phyloP scores from a whole-genome alignment of 805 yeast species.

The Starmerella davenportii region DNA sequence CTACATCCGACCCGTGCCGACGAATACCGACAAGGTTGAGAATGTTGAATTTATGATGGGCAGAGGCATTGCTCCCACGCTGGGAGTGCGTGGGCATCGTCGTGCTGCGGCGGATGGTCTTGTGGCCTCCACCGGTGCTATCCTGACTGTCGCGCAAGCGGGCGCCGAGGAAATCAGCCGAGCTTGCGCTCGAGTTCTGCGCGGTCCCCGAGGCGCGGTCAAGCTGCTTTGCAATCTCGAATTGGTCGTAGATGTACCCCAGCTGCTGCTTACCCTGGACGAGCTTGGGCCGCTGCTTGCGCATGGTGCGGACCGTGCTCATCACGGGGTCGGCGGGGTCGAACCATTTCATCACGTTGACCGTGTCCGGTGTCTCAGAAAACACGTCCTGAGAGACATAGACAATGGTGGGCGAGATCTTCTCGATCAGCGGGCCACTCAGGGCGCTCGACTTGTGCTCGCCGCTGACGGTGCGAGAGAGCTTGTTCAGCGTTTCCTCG shows the following conservation, averaged over 20 bases:
- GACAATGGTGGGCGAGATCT: constrained; percentile 17
- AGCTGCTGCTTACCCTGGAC: constrained; percentile 27
- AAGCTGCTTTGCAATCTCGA: constrained; percentile 19
- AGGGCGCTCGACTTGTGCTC: constrained; percentile 3
- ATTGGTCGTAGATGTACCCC: constrained; percentile 24
- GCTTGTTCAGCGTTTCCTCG: not conserved
- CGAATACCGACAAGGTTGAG: not conserved
- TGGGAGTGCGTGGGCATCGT: constrained; percentile 1
- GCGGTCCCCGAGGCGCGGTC: constrained; percentile 10
- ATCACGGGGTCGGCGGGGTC: constrained; percentile 15
- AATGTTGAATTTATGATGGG: not conserved
- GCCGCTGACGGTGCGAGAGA: not conserved
- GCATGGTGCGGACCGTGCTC: constrained; percentile 21
- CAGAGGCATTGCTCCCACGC: not conserved
- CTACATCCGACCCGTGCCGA: not conserved
- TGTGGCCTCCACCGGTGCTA: no score
- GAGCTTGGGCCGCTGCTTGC: constrained; percentile 28
- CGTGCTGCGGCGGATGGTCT: constrained; percentile 1
- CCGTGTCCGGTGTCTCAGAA: constrained; percentile 12
- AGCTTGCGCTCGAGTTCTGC: not conserved
- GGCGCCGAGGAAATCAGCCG: not conserved
- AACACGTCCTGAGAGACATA: constrained; percentile 17
- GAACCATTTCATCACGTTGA: constrained; percentile 15
- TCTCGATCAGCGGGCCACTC: constrained; percentile 13
- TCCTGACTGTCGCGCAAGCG: not conserved